Percentiles rank a stretch among this genome's conserved stretches.
Evolutionary conservation across 345 rosid species (phyloP).

Genomic region (Boechera retrofracta): DNA sequence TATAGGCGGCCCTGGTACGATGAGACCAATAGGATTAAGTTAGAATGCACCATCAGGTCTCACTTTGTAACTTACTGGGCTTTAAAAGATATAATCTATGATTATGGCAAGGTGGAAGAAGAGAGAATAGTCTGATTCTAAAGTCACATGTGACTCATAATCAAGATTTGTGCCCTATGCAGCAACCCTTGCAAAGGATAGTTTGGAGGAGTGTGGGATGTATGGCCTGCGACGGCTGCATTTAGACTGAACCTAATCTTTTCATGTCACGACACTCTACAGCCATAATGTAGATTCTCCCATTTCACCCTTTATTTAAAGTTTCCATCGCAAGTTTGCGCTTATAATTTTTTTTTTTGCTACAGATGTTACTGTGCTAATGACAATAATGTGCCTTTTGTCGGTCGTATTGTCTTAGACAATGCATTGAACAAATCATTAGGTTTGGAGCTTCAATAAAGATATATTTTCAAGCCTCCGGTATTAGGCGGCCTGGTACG

Average conservation of each 20-base stretch:
- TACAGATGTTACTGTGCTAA: not conserved
- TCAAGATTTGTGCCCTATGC: not conserved
- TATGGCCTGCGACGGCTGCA: constrained; percentile 3
- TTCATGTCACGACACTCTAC: not conserved
- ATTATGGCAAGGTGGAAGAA: not conserved
- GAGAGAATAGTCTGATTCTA: not conserved
- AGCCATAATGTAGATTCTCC: not conserved
- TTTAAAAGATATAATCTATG: not conserved
- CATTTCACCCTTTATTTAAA: not conserved
- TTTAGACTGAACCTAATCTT: not conserved
- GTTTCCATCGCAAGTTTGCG: not conserved
- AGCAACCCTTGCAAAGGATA: not conserved
- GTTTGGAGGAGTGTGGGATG: not conserved
- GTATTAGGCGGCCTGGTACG: not conserved
- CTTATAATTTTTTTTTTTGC: not conserved
- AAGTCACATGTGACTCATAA: not conserved
- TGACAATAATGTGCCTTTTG: constrained; percentile 15
- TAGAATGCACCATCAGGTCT: not conserved
- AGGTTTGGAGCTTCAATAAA: not conserved
- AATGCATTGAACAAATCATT: not conserved
- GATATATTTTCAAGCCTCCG: not conserved
- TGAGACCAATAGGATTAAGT: not conserved
- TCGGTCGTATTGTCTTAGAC: not conserved
- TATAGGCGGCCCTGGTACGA: not conserved
- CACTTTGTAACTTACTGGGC: not conserved